phyloP scores from a whole-genome alignment of 208 protist species.

The Trypanosoma mega region DNA sequence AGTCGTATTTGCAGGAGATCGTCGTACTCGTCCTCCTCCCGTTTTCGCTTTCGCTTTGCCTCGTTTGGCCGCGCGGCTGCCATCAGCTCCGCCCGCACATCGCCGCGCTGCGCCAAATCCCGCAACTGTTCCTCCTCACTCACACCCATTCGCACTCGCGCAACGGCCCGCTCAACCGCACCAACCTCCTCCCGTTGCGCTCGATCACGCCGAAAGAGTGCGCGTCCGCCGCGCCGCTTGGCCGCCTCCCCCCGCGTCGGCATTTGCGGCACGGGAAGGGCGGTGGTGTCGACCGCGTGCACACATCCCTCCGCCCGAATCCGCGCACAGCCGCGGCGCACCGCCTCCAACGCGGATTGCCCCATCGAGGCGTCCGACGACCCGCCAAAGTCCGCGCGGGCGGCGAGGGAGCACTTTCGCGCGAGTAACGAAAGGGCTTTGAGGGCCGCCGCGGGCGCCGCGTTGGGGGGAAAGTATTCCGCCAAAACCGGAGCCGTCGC shows the following conservation, averaged over 20 bases:
- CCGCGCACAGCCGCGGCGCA: conserved; percentile 48
- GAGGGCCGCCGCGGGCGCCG: conserved; percentile 34
- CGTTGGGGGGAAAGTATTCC: conserved; percentile 60
- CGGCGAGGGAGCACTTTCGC: conserved; percentile 58
- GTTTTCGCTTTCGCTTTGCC: conserved; percentile 51
- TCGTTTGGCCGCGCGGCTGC: conserved; percentile 51
- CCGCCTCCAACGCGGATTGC: conserved; percentile 39
- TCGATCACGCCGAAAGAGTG: conserved; percentile 58
- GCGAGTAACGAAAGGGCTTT: conserved; percentile 63
- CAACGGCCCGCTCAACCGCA: conserved; percentile 62
- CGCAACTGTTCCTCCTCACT: conserved; percentile 83
- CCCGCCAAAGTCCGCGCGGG: conserved; percentile 61
- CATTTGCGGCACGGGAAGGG: conserved; percentile 72
- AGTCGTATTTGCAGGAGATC: conserved; percentile 67
- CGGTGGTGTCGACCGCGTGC: conserved; percentile 62
- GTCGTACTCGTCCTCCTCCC: conserved; percentile 71
- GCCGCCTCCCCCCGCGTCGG: conserved; percentile 43
- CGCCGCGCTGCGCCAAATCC: conserved; percentile 58
- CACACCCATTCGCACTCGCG: conserved; percentile 79
- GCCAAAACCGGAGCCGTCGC: conserved; percentile 57
- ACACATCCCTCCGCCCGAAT: conserved; percentile 74
- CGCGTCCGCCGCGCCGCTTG: conserved; percentile 59
- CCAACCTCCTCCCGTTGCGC: conserved; percentile 45
- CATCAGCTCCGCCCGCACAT: conserved; percentile 56
- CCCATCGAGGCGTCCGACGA: conserved; percentile 46